Evolutionary conservation across 352 stramenopile species (phyloP).

Genomic region (Globisporangium splendens): DNA sequence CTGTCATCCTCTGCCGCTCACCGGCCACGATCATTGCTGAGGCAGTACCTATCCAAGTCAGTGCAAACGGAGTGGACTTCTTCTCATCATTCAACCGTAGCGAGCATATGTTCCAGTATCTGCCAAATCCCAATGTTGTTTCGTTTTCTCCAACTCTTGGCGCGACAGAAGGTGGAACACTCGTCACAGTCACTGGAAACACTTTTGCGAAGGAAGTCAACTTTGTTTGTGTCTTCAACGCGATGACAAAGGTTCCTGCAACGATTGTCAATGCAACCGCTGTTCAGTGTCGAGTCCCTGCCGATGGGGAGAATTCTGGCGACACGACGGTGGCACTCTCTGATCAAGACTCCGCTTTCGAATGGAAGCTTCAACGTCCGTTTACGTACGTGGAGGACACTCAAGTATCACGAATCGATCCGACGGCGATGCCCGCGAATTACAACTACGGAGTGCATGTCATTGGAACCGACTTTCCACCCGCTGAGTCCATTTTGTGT

Average conservation of each 20-base stretch:
- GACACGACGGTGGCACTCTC: slow-evolving; percentile 20
- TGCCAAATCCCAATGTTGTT: slow-evolving; percentile 17
- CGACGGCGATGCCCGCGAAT: slow-evolving; percentile 25
- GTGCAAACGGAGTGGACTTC: slow-evolving; percentile 41
- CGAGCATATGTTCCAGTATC: slow-evolving; percentile 20
- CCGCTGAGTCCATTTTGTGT: slow-evolving; percentile 23
- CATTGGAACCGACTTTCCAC: slow-evolving; percentile 19
- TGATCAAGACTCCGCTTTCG: slow-evolving; percentile 20
- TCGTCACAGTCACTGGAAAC: slow-evolving; percentile 23
- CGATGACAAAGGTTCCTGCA: slow-evolving; percentile 7
- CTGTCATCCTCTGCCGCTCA: slow-evolving; percentile 23
- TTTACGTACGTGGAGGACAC: slow-evolving; percentile 31
- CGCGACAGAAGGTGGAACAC: slow-evolving; percentile 30
- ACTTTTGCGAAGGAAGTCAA: slow-evolving; percentile 19
- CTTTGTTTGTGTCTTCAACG: slow-evolving; percentile 35
- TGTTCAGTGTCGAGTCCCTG: slow-evolving; percentile 22
- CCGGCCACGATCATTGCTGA: slow-evolving; percentile 10
- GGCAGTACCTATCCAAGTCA: slow-evolving; percentile 22
- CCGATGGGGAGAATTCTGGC: slow-evolving; percentile 3
- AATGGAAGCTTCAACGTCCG: slow-evolving; percentile 16
- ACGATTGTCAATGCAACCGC: slow-evolving; percentile 25
- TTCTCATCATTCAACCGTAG: slow-evolving; percentile 13
- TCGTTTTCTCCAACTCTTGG: slow-evolving; percentile 28
- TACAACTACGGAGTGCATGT: slow-evolving; percentile 31
- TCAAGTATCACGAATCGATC: slow-evolving; percentile 14